Evolutionary conservation across 2,329 filamentous ascomycete genomes (phyloP).

Genomic region (Leptographium radiaticola): DNA sequence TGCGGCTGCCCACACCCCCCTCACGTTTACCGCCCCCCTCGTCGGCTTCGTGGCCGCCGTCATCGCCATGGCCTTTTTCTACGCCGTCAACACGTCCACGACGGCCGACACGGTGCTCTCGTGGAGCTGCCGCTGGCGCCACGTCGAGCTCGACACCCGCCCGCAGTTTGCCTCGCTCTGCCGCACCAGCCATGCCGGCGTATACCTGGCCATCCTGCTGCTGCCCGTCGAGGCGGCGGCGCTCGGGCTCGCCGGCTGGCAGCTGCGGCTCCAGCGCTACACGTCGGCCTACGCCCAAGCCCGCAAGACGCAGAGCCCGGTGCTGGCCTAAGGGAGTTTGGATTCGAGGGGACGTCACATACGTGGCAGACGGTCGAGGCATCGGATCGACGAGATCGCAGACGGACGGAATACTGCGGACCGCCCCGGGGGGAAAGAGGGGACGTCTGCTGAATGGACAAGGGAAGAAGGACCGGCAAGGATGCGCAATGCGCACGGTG

Average conservation of each 20-base stretch:
- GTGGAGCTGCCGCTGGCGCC: constrained; percentile 49
- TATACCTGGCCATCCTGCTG: constrained; percentile 41
- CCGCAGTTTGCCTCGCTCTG: constrained; percentile 46
- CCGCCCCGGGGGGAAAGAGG: too few species aligned
- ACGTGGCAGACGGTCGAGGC: background rate
- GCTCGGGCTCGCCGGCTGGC: constrained; percentile 31
- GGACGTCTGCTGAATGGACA: too few species aligned
- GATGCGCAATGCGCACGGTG: too few species aligned
- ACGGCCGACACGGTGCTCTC: constrained; percentile 42
- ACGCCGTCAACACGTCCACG: constrained; percentile 38
- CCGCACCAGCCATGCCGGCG: constrained; percentile 37
- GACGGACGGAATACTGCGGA: too few species aligned
- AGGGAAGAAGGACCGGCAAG: too few species aligned
- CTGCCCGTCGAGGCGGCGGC: constrained; percentile 41
- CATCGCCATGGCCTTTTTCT: constrained; percentile 43
- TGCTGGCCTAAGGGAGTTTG: constrained; percentile 7
- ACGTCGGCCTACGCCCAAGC: constrained; percentile 17
- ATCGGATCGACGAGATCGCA: background rate
- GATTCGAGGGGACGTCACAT: too few species aligned
- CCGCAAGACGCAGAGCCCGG: constrained; percentile 21
- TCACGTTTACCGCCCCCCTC: constrained; percentile 26
- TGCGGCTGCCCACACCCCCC: constrained; percentile 20
- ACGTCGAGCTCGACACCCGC: constrained; percentile 34
- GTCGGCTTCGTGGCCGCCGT: constrained; percentile 32
- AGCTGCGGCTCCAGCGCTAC: constrained; percentile 31